These are phyloP conservation scores for Leccinum boreale DNA, from an alignment of 768 basidiomycete species.

Conservation along the genomic window DNA sequence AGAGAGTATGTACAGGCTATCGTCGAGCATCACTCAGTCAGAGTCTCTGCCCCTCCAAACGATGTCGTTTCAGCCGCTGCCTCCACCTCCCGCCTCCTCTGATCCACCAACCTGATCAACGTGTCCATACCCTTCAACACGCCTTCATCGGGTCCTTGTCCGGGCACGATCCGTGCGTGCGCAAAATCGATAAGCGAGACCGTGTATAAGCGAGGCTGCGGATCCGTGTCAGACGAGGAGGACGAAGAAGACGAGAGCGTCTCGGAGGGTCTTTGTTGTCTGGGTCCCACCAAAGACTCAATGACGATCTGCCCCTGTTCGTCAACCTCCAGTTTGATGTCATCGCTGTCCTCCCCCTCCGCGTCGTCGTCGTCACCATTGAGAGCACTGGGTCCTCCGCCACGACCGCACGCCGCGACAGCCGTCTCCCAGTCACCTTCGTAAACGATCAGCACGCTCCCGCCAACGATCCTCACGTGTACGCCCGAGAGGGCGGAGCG, in stretches of 20 bases:
- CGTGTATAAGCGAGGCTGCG: slow-evolving; percentile 35
- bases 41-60: neutral
- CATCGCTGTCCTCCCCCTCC: slow-evolving; percentile 37
- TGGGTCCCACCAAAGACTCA: slow-evolving; percentile 15
- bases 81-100: slow-evolving; percentile 45
- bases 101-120: slow-evolving; percentile 56
- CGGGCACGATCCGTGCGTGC: slow-evolving; percentile 68
- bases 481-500: slow-evolving; percentile 44
- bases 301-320: slow-evolving; percentile 22
- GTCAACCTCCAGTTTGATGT: slow-evolving; percentile 35
- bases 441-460: slow-evolving; percentile 79
- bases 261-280: slow-evolving; percentile 12
- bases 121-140: slow-evolving; percentile 74
- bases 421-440: slow-evolving; percentile 54
- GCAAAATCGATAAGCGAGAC: slow-evolving; percentile 94
- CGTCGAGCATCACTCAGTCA: neutral
- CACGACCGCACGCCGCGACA: slow-evolving; percentile 28
- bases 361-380: slow-evolving; percentile 29
- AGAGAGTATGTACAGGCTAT: neutral
- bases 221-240: slow-evolving; percentile 31
- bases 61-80: neutral
- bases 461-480: slow-evolving; percentile 80
- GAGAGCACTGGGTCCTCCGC: slow-evolving; percentile 28
- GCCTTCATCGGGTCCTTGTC: slow-evolving; percentile 75
- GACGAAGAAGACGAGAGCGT: slow-evolving; percentile 36